Conservation (phyloP, 1,284 basidiomycete species). For the Ceratobasidium sp. region DNA sequence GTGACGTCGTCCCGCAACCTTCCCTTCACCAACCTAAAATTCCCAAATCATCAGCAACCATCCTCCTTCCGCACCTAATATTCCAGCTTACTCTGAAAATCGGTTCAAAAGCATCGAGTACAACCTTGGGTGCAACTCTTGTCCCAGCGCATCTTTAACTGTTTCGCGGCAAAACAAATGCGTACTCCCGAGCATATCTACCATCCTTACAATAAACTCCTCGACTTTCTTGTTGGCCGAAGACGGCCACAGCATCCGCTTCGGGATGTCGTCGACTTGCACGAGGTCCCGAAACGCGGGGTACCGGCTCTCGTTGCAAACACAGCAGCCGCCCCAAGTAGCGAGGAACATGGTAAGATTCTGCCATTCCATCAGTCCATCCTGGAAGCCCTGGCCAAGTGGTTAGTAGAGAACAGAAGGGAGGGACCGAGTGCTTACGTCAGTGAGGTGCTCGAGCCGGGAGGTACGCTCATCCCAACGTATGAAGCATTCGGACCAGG, state of each 20-base stretch:
- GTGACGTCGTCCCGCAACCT: conserved; percentile 55
- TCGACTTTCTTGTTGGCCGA: conserved; percentile 57
- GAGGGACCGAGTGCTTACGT: background rate
- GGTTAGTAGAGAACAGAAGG: conserved; percentile 9
- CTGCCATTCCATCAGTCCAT: conserved; percentile 74
- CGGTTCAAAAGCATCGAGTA: conserved; percentile 67
- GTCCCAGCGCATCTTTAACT: conserved; percentile 81
- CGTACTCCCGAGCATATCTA: conserved; percentile 73
- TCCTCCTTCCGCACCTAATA: background rate
- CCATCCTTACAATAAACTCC: conserved; percentile 74
- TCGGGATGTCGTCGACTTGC: conserved; percentile 72
- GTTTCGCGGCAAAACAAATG: conserved; percentile 75
- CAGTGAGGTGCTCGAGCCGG: conserved; percentile 40
- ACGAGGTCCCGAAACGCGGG: conserved; percentile 64
- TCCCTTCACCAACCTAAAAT: conserved; percentile 9
- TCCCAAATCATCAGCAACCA: background rate
- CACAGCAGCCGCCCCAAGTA: conserved; percentile 76
- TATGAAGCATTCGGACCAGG: conserved; percentile 85
- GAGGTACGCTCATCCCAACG: conserved; percentile 62
- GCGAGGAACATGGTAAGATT: conserved; percentile 86
- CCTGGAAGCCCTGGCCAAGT: conserved; percentile 68
- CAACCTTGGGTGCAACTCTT: conserved; percentile 76
- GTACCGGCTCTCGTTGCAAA: conserved; percentile 51
- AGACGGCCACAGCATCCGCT: conserved; percentile 60
- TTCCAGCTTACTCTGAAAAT: conserved; percentile 24